Conservation (phyloP, 495 filamentous ascomycete genomes). For the Tuber indicum region DNA sequence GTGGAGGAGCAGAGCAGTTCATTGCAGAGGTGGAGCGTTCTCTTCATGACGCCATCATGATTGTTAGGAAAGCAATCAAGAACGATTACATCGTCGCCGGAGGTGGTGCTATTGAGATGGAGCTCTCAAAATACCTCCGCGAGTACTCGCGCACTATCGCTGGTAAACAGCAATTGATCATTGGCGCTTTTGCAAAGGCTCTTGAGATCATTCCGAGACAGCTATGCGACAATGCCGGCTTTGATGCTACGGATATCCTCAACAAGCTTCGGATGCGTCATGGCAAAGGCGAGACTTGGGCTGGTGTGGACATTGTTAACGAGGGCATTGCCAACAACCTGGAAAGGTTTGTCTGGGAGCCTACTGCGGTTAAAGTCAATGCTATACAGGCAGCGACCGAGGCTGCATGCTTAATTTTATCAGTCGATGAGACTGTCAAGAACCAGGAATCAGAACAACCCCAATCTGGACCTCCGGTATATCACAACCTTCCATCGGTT, state of each 20-base stretch:
- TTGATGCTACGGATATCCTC: conserved; percentile 95
- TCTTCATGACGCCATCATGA: conserved; percentile 98
- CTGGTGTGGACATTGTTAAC: conserved; percentile 87
- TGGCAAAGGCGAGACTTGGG: conserved; percentile 81
- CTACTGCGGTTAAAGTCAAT: conserved; percentile 91
- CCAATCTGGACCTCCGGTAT: conserved; percentile 55
- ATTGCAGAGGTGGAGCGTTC: conserved; percentile 97
- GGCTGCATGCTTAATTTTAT: conserved; percentile 87
- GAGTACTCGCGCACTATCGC: conserved; percentile 87
- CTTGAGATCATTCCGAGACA: conserved; percentile 95
- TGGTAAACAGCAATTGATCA: conserved; percentile 92
- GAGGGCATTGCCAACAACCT: conserved; percentile 92
- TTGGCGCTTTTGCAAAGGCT: conserved; percentile 96
- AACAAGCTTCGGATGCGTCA: conserved; percentile 93
- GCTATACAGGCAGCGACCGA: conserved; percentile 94
- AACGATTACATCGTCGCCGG: conserved; percentile 92
- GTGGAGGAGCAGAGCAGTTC: conserved; percentile 96
- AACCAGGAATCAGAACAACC: conserved; percentile 85
- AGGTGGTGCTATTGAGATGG: conserved; percentile 94
- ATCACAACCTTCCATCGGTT: background rate
- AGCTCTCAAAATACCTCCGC: conserved; percentile 80
- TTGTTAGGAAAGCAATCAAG: conserved; percentile 92
- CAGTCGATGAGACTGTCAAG: conserved; percentile 95
- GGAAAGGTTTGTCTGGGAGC: conserved; percentile 93
- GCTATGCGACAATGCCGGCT: conserved; percentile 95